phyloP scores from a whole-genome alignment of 371 early-diverging fungal species.

The Phascolomyces articulosus region DNA sequence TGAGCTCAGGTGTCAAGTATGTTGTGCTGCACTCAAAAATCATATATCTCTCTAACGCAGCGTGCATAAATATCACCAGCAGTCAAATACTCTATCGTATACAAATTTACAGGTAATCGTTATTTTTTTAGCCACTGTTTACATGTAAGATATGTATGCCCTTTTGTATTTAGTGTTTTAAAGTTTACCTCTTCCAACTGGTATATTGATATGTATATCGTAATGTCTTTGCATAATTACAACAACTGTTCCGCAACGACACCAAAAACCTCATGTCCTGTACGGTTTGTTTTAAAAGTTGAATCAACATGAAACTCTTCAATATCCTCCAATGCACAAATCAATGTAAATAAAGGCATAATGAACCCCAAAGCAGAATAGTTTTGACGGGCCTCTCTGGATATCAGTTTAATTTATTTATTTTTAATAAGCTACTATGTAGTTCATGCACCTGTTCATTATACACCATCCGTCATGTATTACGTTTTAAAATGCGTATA shows the following conservation, averaged over 20 bases:
- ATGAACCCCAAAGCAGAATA: not conserved
- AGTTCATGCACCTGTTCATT: not conserved
- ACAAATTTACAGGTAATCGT: too few relatives aligned
- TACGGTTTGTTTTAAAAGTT: constrained; percentile 4
- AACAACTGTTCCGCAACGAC: not conserved
- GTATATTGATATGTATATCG: too few relatives aligned
- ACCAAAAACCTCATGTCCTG: not conserved
- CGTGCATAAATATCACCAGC: not conserved
- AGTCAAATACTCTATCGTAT: too few relatives aligned
- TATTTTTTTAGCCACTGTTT: too few relatives aligned
- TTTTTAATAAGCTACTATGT: not conserved
- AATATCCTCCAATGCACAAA: not conserved
- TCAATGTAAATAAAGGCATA: not conserved
- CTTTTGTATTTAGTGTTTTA: too few relatives aligned
- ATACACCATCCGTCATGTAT: too few relatives aligned
- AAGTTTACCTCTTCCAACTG: too few relatives aligned
- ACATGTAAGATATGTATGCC: not conserved
- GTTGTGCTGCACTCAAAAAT: not conserved
- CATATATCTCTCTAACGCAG: not conserved
- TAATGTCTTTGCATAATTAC: too few relatives aligned
- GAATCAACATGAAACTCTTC: constrained; percentile 11
- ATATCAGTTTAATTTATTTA: not conserved
- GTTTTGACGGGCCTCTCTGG: not conserved
- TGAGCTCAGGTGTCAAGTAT: not conserved
- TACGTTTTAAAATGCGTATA: not conserved